These are phyloP conservation scores for Periconia sp. DNA, from an alignment of 2,329 filamentous ascomycete genomes.

Conservation along the genomic window DNA sequence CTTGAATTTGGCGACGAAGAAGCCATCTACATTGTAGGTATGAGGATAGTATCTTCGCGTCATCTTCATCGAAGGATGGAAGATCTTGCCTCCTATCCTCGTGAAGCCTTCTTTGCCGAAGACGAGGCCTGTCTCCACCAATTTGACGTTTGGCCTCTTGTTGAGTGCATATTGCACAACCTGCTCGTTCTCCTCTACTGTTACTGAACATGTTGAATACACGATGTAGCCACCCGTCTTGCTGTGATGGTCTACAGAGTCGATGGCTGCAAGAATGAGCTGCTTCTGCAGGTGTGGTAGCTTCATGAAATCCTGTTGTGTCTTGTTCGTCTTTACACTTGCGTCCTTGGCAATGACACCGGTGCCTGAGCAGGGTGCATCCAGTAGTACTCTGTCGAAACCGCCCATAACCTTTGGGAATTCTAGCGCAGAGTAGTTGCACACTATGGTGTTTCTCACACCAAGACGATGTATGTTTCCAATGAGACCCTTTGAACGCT, in stretches of 20 bases:
- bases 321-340: constrained; percentile 98
- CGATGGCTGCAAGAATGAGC: constrained; percentile 88
- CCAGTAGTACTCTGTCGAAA: constrained; percentile 91
- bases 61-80: constrained; percentile 78
- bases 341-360: constrained; percentile 98
- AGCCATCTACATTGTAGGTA: constrained; percentile 76
- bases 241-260: constrained; percentile 88
- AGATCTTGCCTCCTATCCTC: constrained; percentile 87
- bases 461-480: constrained; percentile 94
- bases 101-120: constrained; percentile 95
- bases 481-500: constrained; percentile 93
- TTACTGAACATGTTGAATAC: constrained; percentile 96
- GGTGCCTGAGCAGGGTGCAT: constrained; percentile 94
- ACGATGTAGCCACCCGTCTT: constrained; percentile 95
- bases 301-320: constrained; percentile 89
- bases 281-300: constrained; percentile 87
- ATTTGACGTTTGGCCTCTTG: constrained; percentile 89
- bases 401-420: constrained; percentile 95
- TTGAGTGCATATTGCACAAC: constrained; percentile 92
- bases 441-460: constrained; percentile 91
- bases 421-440: constrained; percentile 91
- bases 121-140: constrained; percentile 87
- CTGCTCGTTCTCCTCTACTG: constrained; percentile 90
- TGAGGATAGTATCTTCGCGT: constrained; percentile 45
- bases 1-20: constrained; percentile 98